Evolutionary conservation across 371 early-diverging fungal genomes (phyloP).

Genomic region (Racocetra persica): DNA sequence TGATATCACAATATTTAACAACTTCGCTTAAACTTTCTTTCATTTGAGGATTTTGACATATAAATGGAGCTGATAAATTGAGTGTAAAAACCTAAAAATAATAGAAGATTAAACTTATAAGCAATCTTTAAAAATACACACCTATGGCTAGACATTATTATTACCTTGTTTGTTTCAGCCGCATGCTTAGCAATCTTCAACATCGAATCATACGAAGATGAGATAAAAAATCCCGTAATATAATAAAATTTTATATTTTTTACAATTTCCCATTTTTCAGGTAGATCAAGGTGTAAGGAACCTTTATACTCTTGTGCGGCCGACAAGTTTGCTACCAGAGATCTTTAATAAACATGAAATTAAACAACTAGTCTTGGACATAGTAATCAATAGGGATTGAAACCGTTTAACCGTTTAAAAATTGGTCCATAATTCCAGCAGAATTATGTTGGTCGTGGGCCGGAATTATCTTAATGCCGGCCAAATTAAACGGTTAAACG

Average conservation of each 20-base stretch:
- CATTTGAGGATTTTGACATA: slow-evolving; percentile 88
- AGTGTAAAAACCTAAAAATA: slow-evolving; percentile 71
- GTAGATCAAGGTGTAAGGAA: slow-evolving; percentile 68
- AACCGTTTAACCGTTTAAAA: too few relatives aligned
- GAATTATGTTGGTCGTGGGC: too few relatives aligned
- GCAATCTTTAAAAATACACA: not conserved
- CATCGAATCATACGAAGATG: slow-evolving; percentile 84
- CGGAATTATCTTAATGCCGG: too few relatives aligned
- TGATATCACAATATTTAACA: slow-evolving; percentile 84
- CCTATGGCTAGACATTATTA: not conserved
- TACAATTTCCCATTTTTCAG: slow-evolving; percentile 87
- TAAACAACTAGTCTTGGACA: not conserved
- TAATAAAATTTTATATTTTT: slow-evolving; percentile 90
- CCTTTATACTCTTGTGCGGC: slow-evolving; percentile 91
- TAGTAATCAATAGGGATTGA: not conserved
- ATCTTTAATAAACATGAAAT: slow-evolving; percentile 51
- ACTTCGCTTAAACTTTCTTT: slow-evolving; percentile 78
- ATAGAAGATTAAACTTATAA: not conserved
- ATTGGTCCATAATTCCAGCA: too few relatives aligned
- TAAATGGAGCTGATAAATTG: slow-evolving; percentile 96
- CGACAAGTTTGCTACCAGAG: slow-evolving; percentile 90
- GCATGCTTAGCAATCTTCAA: slow-evolving; percentile 89
- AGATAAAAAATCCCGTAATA: slow-evolving; percentile 92
- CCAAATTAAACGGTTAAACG: too few relatives aligned
- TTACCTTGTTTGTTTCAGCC: slow-evolving; percentile 71